A percentile compares a stretch with the other conserved stretches of the same genome.
These are phyloP conservation scores for Metarhizium brunneum DNA, from an alignment of 2,329 filamentous ascomycete genomes.

Conservation along the genomic window DNA sequence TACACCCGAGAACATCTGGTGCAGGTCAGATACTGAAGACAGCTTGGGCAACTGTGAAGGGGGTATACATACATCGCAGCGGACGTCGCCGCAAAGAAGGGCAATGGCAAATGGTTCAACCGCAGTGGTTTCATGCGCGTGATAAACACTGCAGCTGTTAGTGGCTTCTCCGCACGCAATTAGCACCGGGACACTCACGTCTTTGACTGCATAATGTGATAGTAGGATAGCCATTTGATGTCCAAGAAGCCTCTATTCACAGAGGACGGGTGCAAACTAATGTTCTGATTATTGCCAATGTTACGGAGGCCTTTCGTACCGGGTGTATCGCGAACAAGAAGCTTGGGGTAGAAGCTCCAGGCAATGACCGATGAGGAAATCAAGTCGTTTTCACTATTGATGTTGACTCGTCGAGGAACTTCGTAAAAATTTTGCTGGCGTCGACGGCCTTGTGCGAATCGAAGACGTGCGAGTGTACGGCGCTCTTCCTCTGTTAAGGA, in stretches of 20 bases:
- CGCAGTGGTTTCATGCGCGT: constrained; percentile 80
- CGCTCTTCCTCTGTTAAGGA: constrained; percentile 66
- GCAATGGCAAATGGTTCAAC: constrained; percentile 76
- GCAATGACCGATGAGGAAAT: constrained; percentile 76
- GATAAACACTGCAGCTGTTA: constrained; percentile 54
- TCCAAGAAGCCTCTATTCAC: constrained; percentile 68
- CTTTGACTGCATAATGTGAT: constrained; percentile 93
- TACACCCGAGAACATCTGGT: constrained; percentile 74
- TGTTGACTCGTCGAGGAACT: constrained; percentile 66
- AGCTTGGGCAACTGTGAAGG: not conserved
- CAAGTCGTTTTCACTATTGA: constrained; percentile 70
- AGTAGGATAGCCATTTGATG: constrained; percentile 82
- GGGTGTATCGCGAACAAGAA: constrained; percentile 67
- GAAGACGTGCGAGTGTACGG: constrained; percentile 55
- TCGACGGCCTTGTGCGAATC: constrained; percentile 46
- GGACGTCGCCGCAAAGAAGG: constrained; percentile 78
- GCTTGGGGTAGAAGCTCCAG: constrained; percentile 92
- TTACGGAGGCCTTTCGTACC: constrained; percentile 75
- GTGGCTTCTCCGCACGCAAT: not conserved
- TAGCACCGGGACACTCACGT: constrained; percentile 40
- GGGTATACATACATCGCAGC: constrained; percentile 58
- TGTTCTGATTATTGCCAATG: constrained; percentile 83
- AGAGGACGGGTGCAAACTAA: constrained; percentile 78
- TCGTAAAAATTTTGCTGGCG: constrained; percentile 69
- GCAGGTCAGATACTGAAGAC: not conserved